Evolutionary conservation across 2,329 filamentous ascomycete genomes (phyloP).

Genomic region (Pleurostoma richardsiae): DNA sequence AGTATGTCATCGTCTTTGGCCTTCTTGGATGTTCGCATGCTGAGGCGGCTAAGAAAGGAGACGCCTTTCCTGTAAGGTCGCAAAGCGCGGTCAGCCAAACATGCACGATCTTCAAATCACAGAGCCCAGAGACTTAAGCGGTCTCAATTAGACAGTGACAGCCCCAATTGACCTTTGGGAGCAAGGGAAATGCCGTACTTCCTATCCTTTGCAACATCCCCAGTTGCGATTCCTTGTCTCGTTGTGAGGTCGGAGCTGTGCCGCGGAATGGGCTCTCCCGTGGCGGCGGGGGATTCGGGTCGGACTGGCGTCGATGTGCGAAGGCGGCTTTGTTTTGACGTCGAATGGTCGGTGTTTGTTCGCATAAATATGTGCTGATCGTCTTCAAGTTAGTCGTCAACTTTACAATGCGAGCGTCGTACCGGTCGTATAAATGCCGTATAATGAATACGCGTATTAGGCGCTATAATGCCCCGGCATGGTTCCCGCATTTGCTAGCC

Average conservation of each 20-base stretch:
- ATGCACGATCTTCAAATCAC: neutral
- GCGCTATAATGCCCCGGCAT: too few species aligned
- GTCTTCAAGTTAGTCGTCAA: too few species aligned
- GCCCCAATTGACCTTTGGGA: neutral
- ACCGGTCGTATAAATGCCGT: too few species aligned
- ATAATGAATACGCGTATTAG: too few species aligned
- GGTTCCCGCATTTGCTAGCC: too few species aligned
- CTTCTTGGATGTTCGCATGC: constrained; percentile 69
- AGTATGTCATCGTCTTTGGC: constrained; percentile 46
- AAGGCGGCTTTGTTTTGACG: constrained; percentile 48
- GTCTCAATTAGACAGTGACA: neutral
- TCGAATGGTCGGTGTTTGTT: constrained; percentile 55
- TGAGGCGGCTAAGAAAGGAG: constrained; percentile 81
- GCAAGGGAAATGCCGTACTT: constrained; percentile 42
- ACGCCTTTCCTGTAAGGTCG: constrained; percentile 64
- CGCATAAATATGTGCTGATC: constrained; percentile 58
- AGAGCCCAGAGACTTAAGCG: neutral
- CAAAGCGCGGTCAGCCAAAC: constrained; percentile 2
- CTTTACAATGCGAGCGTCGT: too few species aligned
- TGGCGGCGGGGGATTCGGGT: constrained; percentile 45
- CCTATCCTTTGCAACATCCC: constrained; percentile 53
- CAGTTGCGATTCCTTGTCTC: constrained; percentile 24
- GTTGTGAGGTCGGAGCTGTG: constrained; percentile 34
- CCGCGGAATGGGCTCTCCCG: constrained; percentile 25
- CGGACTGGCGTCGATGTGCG: constrained; percentile 37